Percentiles rank a stretch among this genome's conserved stretches.
Evolutionary conservation across 1,284 basidiomycete genomes (phyloP).

Genomic region (Cystobasidium sp.): DNA sequence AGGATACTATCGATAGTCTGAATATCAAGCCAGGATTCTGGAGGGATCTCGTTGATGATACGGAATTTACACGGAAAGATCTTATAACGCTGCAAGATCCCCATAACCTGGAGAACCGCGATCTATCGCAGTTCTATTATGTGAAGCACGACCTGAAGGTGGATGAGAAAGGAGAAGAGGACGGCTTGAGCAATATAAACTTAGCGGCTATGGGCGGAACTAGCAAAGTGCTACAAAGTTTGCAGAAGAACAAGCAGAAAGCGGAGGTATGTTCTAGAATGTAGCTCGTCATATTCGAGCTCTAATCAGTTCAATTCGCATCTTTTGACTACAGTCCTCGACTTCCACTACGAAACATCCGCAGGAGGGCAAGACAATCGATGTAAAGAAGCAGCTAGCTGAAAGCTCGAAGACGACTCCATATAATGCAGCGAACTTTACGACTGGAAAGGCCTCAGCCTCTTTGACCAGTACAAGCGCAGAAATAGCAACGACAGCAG

Average conservation of each 20-base stretch:
- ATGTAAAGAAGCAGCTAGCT: conserved; percentile 32
- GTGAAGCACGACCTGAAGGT: conserved; percentile 55
- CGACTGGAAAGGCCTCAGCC: conserved; percentile 42
- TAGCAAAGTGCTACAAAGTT: conserved; percentile 49
- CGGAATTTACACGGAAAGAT: conserved; percentile 81
- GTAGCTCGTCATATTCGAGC: conserved; percentile 25
- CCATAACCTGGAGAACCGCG: conserved; percentile 53
- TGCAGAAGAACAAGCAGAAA: conserved; percentile 22
- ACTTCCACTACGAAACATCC: background rate
- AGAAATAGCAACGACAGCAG: conserved; percentile 74
- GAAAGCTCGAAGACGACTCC: conserved; percentile 9
- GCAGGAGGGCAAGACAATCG: conserved; percentile 4
- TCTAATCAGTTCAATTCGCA: conserved; percentile 40
- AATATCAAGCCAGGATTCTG: conserved; percentile 73
- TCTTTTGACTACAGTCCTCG: background rate
- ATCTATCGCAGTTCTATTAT: conserved; percentile 55
- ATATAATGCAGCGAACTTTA: conserved; percentile 45
- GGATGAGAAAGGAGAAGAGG: conserved; percentile 48
- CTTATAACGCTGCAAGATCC: conserved; percentile 71
- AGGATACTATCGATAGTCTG: conserved; percentile 67
- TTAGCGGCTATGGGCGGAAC: conserved; percentile 54
- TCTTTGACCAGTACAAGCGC: conserved; percentile 84
- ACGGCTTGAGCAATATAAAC: conserved; percentile 54
- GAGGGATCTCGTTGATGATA: conserved; percentile 81
- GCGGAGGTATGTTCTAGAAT: conserved; percentile 12